Conservation (phyloP, 306 rosid genomes). For the Medicago arabica region DNA sequence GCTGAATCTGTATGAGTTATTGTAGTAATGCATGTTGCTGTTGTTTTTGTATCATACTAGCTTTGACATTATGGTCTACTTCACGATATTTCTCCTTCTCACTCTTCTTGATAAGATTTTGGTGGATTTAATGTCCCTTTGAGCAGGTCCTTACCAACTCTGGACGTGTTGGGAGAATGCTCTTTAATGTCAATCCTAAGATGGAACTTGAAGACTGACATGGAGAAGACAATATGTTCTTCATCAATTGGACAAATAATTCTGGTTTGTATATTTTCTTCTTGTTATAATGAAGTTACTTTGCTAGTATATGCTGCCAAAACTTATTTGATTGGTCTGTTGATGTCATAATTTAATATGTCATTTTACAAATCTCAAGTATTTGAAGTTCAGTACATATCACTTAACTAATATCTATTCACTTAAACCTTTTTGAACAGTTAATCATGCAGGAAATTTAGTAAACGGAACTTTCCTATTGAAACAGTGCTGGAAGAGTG, state of each 20-base stretch:
- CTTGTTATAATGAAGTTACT: slow-evolving; percentile 30
- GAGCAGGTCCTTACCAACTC: slow-evolving; percentile 77
- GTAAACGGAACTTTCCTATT: slow-evolving; percentile 33
- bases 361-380: slow-evolving; percentile 14
- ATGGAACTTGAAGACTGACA: slow-evolving; percentile 73
- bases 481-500: slow-evolving; percentile 17
- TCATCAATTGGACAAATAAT: slow-evolving; percentile 72
- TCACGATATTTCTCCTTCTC: slow-evolving; percentile 16
- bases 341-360: slow-evolving; percentile 22
- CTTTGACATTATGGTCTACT: slow-evolving; percentile 32
- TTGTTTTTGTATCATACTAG: slow-evolving; percentile 24
- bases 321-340: slow-evolving; percentile 32
- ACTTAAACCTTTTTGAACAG: slow-evolving; percentile 25
- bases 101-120: slow-evolving; percentile 1
- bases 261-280: slow-evolving; percentile 66
- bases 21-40: slow-evolving; percentile 19
- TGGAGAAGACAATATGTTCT: slow-evolving; percentile 77
- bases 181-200: slow-evolving; percentile 69
- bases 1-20: slow-evolving; percentile 27
- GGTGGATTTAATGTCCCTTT: slow-evolving; percentile 40
- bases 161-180: slow-evolving; percentile 70
- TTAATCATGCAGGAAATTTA: slow-evolving; percentile 18
- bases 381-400: slow-evolving; percentile 24
- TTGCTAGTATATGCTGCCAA: slow-evolving; percentile 21
- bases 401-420: slow-evolving; percentile 17